Percentiles rank a stretch among this genome's conserved stretches.
Conservation (phyloP, 345 rosid genomes). For the Jatropha curcas region DNA sequence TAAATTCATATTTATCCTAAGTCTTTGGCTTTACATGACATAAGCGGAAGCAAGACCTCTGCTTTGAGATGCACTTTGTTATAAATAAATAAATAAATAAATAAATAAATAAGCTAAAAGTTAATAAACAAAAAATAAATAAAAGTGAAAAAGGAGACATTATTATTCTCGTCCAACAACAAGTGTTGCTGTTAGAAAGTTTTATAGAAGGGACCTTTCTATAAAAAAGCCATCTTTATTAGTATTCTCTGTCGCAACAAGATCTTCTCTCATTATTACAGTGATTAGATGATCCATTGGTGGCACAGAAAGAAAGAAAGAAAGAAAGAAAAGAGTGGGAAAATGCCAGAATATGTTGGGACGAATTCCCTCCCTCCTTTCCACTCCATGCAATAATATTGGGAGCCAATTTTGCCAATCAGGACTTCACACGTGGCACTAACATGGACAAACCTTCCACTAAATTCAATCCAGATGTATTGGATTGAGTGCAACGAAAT, state of each 20-base stretch:
- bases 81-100: too few species aligned
- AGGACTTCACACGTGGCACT: slow-evolving; percentile 9
- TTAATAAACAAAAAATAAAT: slow-evolving; percentile 5
- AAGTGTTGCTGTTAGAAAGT: slow-evolving; percentile 17
- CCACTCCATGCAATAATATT: not conserved
- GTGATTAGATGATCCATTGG: slow-evolving; percentile 29
- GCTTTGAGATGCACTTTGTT: slow-evolving; percentile 7
- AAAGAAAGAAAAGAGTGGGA: not conserved
- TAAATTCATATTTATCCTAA: not conserved
- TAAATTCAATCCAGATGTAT: too few species aligned
- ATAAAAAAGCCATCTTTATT: slow-evolving; percentile 13
- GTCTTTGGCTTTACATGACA: slow-evolving; percentile 2
- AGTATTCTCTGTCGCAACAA: slow-evolving; percentile 17
- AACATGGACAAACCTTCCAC: too few species aligned
- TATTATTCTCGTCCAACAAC: slow-evolving; percentile 23
- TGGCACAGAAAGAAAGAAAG: slow-evolving; percentile 28
- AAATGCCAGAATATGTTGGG: slow-evolving; percentile 27
- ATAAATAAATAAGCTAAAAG: not conserved
- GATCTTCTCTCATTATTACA: slow-evolving; percentile 22
- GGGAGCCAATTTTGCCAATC: slow-evolving; percentile 14
- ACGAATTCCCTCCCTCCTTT: slow-evolving; percentile 1
- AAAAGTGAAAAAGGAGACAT: too few species aligned
- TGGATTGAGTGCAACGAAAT: too few species aligned
- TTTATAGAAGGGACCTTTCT: slow-evolving; percentile 5
- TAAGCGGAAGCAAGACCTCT: slow-evolving; percentile 21